Evolutionary conservation across 139 green algal species (phyloP), one percentile per base, ranked within the genome.

Genomic region (Chlorella vulgaris): DNA sequence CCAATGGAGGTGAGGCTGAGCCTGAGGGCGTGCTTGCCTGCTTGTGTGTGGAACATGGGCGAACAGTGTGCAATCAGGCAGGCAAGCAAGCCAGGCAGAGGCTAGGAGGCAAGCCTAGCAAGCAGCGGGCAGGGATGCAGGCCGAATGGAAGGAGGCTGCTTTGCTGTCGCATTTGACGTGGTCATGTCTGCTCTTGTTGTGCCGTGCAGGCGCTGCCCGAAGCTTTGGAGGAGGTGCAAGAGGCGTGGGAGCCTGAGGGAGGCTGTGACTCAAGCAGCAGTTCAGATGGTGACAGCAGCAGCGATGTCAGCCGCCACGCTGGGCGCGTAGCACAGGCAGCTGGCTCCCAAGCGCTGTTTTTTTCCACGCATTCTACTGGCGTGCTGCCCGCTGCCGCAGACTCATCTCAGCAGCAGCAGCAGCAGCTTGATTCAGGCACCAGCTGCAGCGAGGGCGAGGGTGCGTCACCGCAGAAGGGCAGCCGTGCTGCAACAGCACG

Each of bases 1-100:
- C 87, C 91, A 0, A 66, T 94, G 81, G 87, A 91, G 74, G 87
- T 88, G 67, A 38, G 76, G 31, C 33, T 1, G 28, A 7, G 1
- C 18, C 29, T 53, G 39, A 36, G 1, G n/a, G 0, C 55, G 55
- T 28, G 33, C 15, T 71, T 65, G 66, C n/a, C n/a, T n/a, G n/a
- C n/a, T n/a, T n/a, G n/a, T n/a, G n/a, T n/a, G n/a, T n/a, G n/a
- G n/a, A n/a, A n/a, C n/a, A n/a, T n/a, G n/a, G n/a, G n/a, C n/a
- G n/a, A n/a, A n/a, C n/a, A n/a, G n/a, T n/a, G n/a, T n/a, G n/a
- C n/a, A n/a, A n/a, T n/a, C n/a, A n/a, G n/a, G n/a, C n/a, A n/a
- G n/a, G n/a, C n/a, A n/a, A n/a, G n/a, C n/a, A n/a, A n/a, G n/a
- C n/a, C n/a, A n/a, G n/a, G n/a, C n/a, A n/a, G n/a, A n/a, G n/a